Evolutionary conservation across 2,329 filamentous ascomycete genomes (phyloP).

Genomic region (Colletotrichum lini): DNA sequence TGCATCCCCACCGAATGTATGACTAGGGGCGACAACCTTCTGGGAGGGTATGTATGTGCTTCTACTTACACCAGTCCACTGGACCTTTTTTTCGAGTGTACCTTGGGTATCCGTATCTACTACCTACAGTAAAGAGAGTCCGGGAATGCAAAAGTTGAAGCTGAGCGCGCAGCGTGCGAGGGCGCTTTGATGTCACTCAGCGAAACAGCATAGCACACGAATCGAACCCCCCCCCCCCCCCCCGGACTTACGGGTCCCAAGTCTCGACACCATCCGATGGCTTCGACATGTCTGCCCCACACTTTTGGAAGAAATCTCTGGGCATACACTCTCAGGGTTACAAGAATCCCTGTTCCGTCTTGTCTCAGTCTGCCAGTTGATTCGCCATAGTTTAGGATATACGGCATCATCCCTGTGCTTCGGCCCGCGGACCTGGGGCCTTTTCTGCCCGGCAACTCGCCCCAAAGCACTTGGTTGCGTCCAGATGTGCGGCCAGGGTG

Average conservation of each 20-base stretch:
- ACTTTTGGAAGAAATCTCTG: slow-evolving; percentile 4
- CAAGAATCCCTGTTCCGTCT: slow-evolving; percentile 37
- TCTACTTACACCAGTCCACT: too few relatives aligned
- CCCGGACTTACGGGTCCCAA: slow-evolving; percentile 13
- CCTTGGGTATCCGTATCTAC: background rate
- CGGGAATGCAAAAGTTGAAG: slow-evolving; percentile 34
- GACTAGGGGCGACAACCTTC: background rate
- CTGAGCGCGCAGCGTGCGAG: background rate
- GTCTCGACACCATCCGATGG: slow-evolving; percentile 3
- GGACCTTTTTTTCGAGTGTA: background rate
- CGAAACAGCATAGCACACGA: slow-evolving; percentile 31
- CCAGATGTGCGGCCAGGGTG: slow-evolving; percentile 33
- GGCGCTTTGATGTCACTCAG: slow-evolving; percentile 37
- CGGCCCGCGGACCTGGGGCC: slow-evolving; percentile 1
- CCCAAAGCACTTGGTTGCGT: background rate
- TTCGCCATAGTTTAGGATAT: slow-evolving; percentile 41
- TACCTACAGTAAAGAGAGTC: background rate
- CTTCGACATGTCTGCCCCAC: background rate
- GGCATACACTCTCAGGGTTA: slow-evolving; percentile 7
- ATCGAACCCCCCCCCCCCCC: slow-evolving; percentile 5
- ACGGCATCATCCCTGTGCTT: slow-evolving; percentile 31
- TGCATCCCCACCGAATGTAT: too few relatives aligned
- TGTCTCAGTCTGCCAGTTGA: slow-evolving; percentile 34
- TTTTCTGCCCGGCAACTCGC: background rate
- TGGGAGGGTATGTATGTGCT: too few relatives aligned